Evolutionary conservation across 2,329 filamentous ascomycete species (phyloP).

Genomic region (Monilinia fructigena): DNA sequence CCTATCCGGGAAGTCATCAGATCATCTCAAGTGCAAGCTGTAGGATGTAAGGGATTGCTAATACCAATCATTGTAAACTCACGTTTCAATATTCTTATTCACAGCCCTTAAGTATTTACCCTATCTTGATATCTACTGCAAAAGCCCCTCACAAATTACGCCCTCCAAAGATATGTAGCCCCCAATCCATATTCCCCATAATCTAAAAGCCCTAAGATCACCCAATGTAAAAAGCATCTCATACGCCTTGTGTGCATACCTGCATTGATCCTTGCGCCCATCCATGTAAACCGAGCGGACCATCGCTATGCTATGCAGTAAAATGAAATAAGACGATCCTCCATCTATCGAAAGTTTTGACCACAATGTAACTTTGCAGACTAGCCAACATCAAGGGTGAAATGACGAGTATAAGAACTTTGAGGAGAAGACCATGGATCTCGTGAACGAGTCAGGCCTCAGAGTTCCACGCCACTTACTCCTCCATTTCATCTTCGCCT

Average conservation of each 20-base stretch:
- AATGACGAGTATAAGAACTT: neutral
- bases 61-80: neutral
- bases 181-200: conserved; percentile 20
- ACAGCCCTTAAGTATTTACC: conserved; percentile 10
- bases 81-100: conserved; percentile 4
- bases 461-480: conserved; percentile 21
- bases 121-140: conserved; percentile 7
- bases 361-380: conserved; percentile 4
- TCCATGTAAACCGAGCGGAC: conserved; percentile 23
- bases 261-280: conserved; percentile 32
- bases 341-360: conserved; percentile 11
- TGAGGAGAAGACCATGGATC: neutral
- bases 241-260: conserved; percentile 28
- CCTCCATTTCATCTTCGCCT: conserved; percentile 38
- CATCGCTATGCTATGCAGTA: conserved; percentile 35
- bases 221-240: conserved; percentile 15
- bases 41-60: neutral
- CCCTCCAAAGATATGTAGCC: conserved; percentile 3
- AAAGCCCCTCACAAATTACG: conserved; percentile 12
- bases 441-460: conserved; percentile 18
- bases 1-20: neutral
- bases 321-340: conserved; percentile 27
- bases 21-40: neutral
- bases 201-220: conserved; percentile 24
- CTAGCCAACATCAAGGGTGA: neutral